Evolutionary conservation across 2,329 filamentous ascomycete species (phyloP).

Genomic region (Trichophyton schoenleinii): DNA sequence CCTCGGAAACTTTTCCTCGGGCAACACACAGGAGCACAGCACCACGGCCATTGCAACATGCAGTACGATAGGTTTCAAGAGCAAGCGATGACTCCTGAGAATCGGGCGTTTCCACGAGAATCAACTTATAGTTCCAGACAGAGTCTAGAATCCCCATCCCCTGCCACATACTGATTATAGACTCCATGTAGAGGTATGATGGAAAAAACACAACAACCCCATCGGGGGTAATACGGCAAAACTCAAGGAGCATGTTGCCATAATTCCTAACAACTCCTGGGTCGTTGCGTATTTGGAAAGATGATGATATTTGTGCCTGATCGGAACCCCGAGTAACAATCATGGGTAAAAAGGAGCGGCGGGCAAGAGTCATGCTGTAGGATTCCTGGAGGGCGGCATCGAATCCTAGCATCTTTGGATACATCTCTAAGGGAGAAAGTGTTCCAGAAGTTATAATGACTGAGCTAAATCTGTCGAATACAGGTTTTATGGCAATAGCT

Average conservation of each 20-base stretch:
- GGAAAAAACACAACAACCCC: constrained; percentile 99
- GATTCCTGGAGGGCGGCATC: constrained; percentile 88
- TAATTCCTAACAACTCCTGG: constrained; percentile 96
- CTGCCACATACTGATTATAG: constrained; percentile 98
- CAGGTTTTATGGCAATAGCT: constrained; percentile 93
- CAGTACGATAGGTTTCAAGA: constrained; percentile 90
- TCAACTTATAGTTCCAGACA: constrained; percentile 98
- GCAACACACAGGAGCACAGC: constrained; percentile 90
- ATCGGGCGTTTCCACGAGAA: constrained; percentile 93
- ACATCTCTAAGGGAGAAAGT: constrained; percentile 95
- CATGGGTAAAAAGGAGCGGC: constrained; percentile 93
- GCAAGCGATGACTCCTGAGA: constrained; percentile 93
- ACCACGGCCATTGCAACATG: constrained; percentile 91
- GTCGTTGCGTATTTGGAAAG: constrained; percentile 91
- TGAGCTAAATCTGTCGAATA: constrained; percentile 93
- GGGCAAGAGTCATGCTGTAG: constrained; percentile 89
- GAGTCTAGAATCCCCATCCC: constrained; percentile 95
- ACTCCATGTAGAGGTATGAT: constrained; percentile 98
- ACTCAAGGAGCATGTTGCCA: constrained; percentile 83
- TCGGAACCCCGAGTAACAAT: constrained; percentile 92
- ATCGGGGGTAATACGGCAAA: constrained; percentile 89
- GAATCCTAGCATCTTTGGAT: constrained; percentile 96
- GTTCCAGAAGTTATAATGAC: constrained; percentile 98
- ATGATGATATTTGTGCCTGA: constrained; percentile 81
- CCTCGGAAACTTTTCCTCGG: constrained; percentile 91